Conservation (phyloP, 768 basidiomycete genomes). For the Cystofilobasidium bisporidii region DNA sequence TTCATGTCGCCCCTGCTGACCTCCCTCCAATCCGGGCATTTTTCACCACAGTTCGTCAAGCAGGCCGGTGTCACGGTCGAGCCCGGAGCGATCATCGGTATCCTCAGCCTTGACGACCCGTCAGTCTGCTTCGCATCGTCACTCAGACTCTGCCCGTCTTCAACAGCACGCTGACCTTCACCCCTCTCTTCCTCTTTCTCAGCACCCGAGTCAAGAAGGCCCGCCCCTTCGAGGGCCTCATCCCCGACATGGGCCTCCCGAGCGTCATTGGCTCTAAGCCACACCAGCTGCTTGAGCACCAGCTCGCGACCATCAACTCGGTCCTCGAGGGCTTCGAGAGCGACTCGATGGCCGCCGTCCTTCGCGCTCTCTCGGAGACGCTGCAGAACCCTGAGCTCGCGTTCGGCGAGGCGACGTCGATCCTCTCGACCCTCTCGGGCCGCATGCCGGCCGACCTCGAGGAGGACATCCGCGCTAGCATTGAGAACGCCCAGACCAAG, state of each 20-base stretch:
- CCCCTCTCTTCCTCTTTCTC: background rate
- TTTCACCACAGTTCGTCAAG: conserved; percentile 73
- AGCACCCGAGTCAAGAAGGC: conserved; percentile 79
- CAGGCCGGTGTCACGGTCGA: conserved; percentile 95
- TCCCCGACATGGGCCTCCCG: conserved; percentile 77
- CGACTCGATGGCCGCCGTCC: conserved; percentile 71
- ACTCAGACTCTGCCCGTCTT: background rate
- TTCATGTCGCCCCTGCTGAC: background rate
- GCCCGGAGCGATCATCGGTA: conserved; percentile 94
- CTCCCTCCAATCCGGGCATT: background rate
- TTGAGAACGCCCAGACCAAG: conserved; percentile 67
- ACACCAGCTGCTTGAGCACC: conserved; percentile 70
- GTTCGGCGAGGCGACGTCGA: conserved; percentile 70
- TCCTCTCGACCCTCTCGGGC: conserved; percentile 78
- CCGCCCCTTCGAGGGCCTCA: conserved; percentile 91
- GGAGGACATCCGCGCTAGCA: conserved; percentile 64
- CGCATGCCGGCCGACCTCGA: conserved; percentile 89
- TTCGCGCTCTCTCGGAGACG: conserved; percentile 75
- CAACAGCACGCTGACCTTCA: background rate
- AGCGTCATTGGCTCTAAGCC: conserved; percentile 74
- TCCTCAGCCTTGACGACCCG: conserved; percentile 91
- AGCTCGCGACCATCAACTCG: conserved; percentile 68
- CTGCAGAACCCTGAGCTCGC: conserved; percentile 79
- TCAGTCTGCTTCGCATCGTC: no score
- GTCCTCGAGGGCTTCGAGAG: conserved; percentile 96